phyloP scores from a whole-genome alignment of 169 alveolate species.

The Neospora caninum region DNA sequence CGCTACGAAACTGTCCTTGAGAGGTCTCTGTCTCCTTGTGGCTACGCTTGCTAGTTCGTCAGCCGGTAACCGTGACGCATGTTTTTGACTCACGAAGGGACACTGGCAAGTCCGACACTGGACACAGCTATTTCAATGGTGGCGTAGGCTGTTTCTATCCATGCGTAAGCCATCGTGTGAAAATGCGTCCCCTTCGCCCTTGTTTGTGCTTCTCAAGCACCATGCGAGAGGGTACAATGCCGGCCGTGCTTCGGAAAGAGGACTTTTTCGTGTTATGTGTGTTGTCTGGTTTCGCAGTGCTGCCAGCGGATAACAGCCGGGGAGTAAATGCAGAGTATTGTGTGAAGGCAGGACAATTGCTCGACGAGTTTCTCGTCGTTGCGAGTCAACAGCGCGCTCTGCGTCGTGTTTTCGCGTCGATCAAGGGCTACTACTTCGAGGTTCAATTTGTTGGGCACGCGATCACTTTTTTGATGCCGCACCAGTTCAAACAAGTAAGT shows the following conservation, averaged over 20 bases:
- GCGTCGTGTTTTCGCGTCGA: conserved; percentile 88
- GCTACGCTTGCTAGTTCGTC: not conserved
- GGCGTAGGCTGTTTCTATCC: too few species aligned
- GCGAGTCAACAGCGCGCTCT: conserved; percentile 75
- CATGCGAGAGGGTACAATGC: too few species aligned
- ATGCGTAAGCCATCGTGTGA: too few species aligned
- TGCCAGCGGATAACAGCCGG: conserved; percentile 67
- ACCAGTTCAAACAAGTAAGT: conserved; percentile 89
- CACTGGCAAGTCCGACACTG: too few species aligned
- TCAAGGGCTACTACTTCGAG: conserved; percentile 98
- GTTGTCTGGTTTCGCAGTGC: conserved; percentile 17
- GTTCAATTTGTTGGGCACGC: conserved; percentile 93
- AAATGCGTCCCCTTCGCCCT: too few species aligned
- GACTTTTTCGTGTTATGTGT: too few species aligned
- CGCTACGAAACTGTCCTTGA: not conserved
- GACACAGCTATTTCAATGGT: too few species aligned
- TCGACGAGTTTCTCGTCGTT: conserved; percentile 88
- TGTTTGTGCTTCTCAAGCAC: too few species aligned
- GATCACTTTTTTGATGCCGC: conserved; percentile 98
- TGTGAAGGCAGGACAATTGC: conserved; percentile 77
- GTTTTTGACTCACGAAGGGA: too few species aligned
- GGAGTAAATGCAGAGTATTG: conserved; percentile 72
- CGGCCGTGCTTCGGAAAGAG: too few species aligned
- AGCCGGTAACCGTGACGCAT: not conserved
- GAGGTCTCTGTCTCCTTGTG: too few species aligned